These are phyloP conservation scores for Eucalyptus tenuipes DNA, from an alignment of 345 rosid genomes.

Conservation along the genomic window DNA sequence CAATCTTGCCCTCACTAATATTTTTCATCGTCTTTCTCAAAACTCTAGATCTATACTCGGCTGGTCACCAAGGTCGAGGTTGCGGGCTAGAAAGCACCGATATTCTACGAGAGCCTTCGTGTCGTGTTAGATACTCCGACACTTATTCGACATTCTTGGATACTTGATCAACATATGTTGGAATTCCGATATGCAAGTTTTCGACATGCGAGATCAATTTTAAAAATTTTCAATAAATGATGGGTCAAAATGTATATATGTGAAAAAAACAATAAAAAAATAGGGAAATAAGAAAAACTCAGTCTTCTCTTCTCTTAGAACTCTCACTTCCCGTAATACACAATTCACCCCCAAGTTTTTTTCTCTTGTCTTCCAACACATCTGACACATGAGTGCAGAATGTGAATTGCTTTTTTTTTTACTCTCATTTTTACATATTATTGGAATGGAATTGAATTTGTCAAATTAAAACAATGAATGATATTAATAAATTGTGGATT, in stretches of 20 bases:
- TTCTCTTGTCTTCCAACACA: fast-evolving
- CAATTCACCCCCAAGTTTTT: fast-evolving
- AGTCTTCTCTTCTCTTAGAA: no score
- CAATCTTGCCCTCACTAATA: background rate
- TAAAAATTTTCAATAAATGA: no score
- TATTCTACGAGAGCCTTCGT: fast-evolving
- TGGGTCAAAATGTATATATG: no score
- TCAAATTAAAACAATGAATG: no score
- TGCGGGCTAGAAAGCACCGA: fast-evolving
- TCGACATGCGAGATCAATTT: fast-evolving
- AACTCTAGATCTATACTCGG: background rate
- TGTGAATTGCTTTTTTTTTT: no score
- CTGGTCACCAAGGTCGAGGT: fast-evolving
- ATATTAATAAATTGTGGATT: no score
- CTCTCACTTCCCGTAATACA: fast-evolving
- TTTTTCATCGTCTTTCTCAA: fast-evolving
- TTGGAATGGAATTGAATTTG: no score
- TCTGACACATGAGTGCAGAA: fast-evolving
- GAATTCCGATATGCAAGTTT: no score
- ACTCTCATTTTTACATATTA: no score
- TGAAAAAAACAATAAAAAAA: no score
- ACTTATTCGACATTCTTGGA: fast-evolving
- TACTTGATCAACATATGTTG: no score
- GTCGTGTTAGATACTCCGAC: fast-evolving
- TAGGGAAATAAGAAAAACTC: no score